These are phyloP conservation scores for Knoxia roxburghii DNA, from an alignment of 257 asterid species.

Conservation along the genomic window DNA sequence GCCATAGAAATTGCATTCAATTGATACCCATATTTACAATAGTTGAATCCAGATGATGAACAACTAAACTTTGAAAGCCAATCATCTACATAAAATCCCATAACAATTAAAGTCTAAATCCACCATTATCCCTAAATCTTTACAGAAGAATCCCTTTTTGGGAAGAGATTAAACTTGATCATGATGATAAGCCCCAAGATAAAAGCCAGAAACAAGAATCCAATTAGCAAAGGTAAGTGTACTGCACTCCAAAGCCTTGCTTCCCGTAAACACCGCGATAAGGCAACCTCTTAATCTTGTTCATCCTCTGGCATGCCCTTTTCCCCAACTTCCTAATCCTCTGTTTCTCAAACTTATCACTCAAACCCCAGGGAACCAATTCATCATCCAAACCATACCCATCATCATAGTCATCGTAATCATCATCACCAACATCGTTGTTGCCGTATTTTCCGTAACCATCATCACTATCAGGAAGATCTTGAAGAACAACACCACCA, in stretches of 20 bases:
- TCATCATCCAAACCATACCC: slow-evolving; percentile 54
- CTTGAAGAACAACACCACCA: background rate
- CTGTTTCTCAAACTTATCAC: slow-evolving; percentile 56
- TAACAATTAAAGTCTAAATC: slow-evolving; percentile 1
- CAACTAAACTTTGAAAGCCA: background rate
- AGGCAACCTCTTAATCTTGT: slow-evolving; percentile 46
- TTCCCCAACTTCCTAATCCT: slow-evolving; percentile 72
- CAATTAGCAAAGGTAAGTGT: slow-evolving; percentile 17
- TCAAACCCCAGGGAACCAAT: slow-evolving; percentile 60
- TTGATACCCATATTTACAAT: slow-evolving; percentile 14
- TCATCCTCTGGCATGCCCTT: slow-evolving; percentile 41
- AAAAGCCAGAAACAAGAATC: background rate
- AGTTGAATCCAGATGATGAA: slow-evolving; percentile 5
- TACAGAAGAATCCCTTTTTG: slow-evolving; percentile 10
- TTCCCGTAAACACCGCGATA: slow-evolving; percentile 42
- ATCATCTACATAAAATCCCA: background rate
- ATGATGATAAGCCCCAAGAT: too few species aligned
- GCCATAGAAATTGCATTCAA: slow-evolving; percentile 14
- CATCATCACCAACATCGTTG: slow-evolving; percentile 17
- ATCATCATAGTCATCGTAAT: slow-evolving; percentile 25
- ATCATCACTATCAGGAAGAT: background rate
- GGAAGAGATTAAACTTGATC: background rate
- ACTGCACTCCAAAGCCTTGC: slow-evolving; percentile 45
- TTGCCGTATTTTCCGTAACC: slow-evolving; percentile 12
- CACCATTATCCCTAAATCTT: slow-evolving; percentile 18